Evolutionary conservation across 163 green algal species (phyloP).

Genomic region (Chlamydomonas reinhardtii): DNA sequence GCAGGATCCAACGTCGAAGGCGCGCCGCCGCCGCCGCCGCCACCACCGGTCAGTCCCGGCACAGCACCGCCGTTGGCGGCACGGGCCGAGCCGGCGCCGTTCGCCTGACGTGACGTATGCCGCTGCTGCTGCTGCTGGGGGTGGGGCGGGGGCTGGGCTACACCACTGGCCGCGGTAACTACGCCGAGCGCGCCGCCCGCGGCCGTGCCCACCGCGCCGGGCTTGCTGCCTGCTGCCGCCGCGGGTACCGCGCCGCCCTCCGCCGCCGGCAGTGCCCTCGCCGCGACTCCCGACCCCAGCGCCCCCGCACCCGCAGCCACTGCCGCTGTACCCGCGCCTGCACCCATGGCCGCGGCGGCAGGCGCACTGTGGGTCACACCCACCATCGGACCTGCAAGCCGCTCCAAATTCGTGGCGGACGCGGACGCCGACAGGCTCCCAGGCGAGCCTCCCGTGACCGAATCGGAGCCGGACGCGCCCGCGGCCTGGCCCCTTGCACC

Average conservation of each 20-base stretch:
- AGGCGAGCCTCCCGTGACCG: background rate
- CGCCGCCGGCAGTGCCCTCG: background rate
- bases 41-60: too few species aligned
- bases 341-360: background rate
- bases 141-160: background rate
- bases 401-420: too few species aligned
- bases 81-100: too few species aligned
- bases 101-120: background rate
- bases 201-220: background rate
- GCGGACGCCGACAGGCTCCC: background rate
- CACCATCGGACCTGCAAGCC: too few species aligned
- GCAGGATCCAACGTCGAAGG: background rate
- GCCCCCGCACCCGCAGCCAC: background rate
- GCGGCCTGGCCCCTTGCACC: background rate
- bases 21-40: background rate
- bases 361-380: background rate
- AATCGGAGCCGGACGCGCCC: background rate
- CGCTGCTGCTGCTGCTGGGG: conserved; percentile 12
- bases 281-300: background rate
- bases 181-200: background rate
- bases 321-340: background rate
- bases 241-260: background rate
- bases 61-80: too few species aligned
- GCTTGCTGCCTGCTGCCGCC: background rate
- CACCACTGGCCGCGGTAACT: too few species aligned